phyloP scores from a whole-genome alignment of 2,329 filamentous ascomycete genomes.

The Tolypocladium tropicale region DNA sequence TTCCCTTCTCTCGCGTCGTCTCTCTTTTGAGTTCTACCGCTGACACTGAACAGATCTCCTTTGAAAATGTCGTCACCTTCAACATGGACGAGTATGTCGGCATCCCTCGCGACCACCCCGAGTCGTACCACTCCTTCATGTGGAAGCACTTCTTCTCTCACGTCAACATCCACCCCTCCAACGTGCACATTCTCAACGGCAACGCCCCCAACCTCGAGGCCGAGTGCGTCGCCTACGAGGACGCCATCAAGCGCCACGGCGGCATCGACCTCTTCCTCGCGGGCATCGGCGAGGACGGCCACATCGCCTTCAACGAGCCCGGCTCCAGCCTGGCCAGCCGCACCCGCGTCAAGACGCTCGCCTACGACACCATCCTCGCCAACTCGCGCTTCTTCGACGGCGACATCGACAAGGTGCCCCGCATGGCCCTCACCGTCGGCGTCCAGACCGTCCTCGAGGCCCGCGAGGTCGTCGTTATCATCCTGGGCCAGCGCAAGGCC shows the following conservation, averaged over 20 bases:
- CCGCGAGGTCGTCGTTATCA: constrained; percentile 72
- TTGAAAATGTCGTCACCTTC: constrained; percentile 82
- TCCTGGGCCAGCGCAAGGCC: constrained; percentile 72
- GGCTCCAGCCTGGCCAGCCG: constrained; percentile 68
- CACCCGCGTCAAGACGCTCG: constrained; percentile 77
- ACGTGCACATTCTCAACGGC: constrained; percentile 77
- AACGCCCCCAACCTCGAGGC: constrained; percentile 66
- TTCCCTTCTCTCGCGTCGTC: constrained; percentile 8
- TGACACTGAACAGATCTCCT: constrained; percentile 50
- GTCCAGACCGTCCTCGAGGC: constrained; percentile 77
- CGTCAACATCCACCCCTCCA: constrained; percentile 69
- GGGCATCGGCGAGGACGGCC: constrained; percentile 76
- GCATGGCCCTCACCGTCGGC: constrained; percentile 75
- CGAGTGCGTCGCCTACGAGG: constrained; percentile 73
- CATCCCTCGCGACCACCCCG: constrained; percentile 69
- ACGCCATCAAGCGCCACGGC: constrained; percentile 60
- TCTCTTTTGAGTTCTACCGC: not conserved
- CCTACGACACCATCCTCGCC: constrained; percentile 77
- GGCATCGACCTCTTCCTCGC: constrained; percentile 82
- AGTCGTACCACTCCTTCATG: constrained; percentile 89
- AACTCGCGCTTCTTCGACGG: constrained; percentile 79
- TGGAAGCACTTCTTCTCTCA: constrained; percentile 86
- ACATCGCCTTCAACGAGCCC: constrained; percentile 87
- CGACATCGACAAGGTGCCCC: constrained; percentile 63
- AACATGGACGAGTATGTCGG: constrained; percentile 93